phyloP scores from a whole-genome alignment of 139 green algal genomes.

The Limnomonas spitsbergensis region DNA sequence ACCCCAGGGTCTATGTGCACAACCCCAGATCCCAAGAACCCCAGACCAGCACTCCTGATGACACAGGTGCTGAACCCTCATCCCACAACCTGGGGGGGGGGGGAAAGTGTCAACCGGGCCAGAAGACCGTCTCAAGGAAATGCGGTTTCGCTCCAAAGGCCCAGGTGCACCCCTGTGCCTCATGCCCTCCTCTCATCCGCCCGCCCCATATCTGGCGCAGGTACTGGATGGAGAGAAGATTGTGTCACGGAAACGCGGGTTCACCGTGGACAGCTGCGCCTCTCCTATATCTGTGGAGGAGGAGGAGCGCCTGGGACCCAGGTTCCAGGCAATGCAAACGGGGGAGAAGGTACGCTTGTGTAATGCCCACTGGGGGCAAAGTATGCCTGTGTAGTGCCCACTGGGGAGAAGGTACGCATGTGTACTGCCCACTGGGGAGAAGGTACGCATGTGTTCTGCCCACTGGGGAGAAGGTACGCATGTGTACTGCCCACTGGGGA shows the following conservation, averaged over 20 bases:
- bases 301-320: constrained; percentile 25
- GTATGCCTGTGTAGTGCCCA: neutral
- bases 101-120: no score
- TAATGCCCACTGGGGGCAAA: neutral
- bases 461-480: no score
- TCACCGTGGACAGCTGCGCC: constrained; percentile 44
- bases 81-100: no score
- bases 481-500: no score
- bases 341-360: constrained; percentile 31
- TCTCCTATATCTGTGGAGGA: constrained; percentile 16
- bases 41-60: no score
- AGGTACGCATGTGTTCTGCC: no score
- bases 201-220: neutral
- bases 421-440: no score
- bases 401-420: no score
- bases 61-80: no score
- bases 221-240: constrained; percentile 51
- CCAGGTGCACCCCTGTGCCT: neutral
- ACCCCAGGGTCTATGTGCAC: no score
- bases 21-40: no score
- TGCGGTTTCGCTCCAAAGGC: neutral
- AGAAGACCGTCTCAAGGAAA: neutral
- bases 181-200: neutral
- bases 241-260: constrained; percentile 34
- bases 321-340: constrained; percentile 30